Evolutionary conservation across 805 yeast species (phyloP), one percentile per base, ranked within the genome.

Genomic region (Cyberlindnera saturnus): DNA sequence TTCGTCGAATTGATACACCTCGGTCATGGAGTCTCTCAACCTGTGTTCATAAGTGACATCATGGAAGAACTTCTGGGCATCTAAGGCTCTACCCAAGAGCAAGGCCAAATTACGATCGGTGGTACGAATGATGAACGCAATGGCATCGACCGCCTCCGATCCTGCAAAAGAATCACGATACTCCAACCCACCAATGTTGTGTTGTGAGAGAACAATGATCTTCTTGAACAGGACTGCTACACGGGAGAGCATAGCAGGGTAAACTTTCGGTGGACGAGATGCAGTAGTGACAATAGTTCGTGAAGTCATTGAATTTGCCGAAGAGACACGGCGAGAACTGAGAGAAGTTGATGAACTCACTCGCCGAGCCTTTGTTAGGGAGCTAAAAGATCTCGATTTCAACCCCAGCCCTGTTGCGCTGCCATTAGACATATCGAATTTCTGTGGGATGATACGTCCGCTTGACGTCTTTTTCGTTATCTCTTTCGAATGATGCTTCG

Each of bases 31-130:
- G 64, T 93, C 99, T 51, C 99, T 73, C 42, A 93, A 70, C 39
- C 97, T 73, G 61, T 90, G 98, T 55, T 89, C 95, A 64, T 91
- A 91, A 0, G 96, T 86, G 20, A 90, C 97, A 65, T 93, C 99
- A 59, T 88, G 96, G 64, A 93, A 89, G 44, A 88, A 78, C 61
- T 86, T 86, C 56, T 93, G 98, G 1, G 96, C 95, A 65, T 93
- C 98, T 43, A 93, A 68, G 0, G 97, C 82, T 50, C 99, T 73
- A 26, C 98, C 99, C 39, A 93, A 66, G 30, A 93, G 67, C 38
- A 93, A 67, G 0, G 98, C 98, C 55, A 93, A 66, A 53, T 89
- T 90, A 46, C 99, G 73, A 62, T 93, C 99, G 8, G 88, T 84
- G 1, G 96, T 91, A 52, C 95, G 73, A 40, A 91, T 82, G 41